Percentiles rank a stretch among this genome's conserved stretches.
Evolutionary conservation across 2,329 filamentous ascomycete genomes (phyloP).

Genomic region (Botryotinia calthae): DNA sequence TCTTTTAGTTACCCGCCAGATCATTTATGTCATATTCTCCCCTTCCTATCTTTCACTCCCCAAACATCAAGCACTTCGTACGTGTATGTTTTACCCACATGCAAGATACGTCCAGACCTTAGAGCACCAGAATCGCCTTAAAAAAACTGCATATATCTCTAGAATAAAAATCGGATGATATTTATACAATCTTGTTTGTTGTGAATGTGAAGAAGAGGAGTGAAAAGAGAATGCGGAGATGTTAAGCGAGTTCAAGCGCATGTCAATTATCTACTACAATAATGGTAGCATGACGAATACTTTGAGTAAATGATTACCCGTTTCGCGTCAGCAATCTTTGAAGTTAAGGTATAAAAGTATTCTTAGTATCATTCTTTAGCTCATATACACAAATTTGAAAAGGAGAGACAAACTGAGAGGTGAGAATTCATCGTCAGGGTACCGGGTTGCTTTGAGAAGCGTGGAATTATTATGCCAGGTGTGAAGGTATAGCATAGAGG

Average conservation of each 20-base stretch:
- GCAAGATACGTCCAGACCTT: rapidly evolving
- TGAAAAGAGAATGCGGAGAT: background rate
- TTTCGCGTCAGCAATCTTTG: rapidly evolving
- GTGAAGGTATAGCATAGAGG: background rate
- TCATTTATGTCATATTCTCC: rapidly evolving
- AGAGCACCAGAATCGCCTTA: too few relatives aligned
- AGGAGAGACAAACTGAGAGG: background rate
- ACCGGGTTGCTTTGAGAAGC: background rate
- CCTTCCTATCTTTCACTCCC: background rate
- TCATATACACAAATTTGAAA: background rate
- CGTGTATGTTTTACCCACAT: rapidly evolving
- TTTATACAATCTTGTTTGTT: background rate
- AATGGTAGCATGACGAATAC: background rate
- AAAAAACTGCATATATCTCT: background rate
- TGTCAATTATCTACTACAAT: background rate
- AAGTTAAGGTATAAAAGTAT: background rate
- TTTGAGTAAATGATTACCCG: background rate
- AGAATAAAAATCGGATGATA: background rate
- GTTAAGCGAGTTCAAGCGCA: background rate
- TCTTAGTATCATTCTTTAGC: background rate
- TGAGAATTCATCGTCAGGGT: background rate
- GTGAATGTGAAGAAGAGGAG: background rate
- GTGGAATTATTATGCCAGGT: background rate
- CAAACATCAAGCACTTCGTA: background rate
- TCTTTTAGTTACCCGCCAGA: background rate